These are phyloP conservation scores for Talaromyces adpressus DNA, from an alignment of 495 filamentous ascomycete species.

Conservation along the genomic window DNA sequence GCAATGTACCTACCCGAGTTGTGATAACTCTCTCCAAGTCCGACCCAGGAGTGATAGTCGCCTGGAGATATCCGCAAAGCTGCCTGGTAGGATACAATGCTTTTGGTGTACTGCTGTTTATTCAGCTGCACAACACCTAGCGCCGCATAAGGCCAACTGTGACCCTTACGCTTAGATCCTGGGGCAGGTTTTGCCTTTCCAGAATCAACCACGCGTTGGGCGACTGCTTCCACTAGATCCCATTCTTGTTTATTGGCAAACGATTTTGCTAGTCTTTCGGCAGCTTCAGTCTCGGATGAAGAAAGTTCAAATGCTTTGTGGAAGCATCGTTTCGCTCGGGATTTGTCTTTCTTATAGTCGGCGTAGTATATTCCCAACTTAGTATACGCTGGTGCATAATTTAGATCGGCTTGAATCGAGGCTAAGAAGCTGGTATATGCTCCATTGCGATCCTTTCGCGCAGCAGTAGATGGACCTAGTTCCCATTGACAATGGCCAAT, in stretches of 20 bases:
- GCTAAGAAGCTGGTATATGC: conserved; percentile 79
- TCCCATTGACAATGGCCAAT: conserved; percentile 89
- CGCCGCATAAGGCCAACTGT: conserved; percentile 96
- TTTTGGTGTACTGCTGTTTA: conserved; percentile 80
- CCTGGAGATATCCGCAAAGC: conserved; percentile 76
- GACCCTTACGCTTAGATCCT: conserved; percentile 80
- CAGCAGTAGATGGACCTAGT: conserved; percentile 57
- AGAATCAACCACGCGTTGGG: conserved; percentile 86
- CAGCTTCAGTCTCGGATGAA: conserved; percentile 75
- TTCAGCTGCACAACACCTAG: conserved; percentile 95
- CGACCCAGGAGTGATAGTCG: conserved; percentile 94
- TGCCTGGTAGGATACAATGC: conserved; percentile 83
- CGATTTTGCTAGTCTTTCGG: conserved; percentile 73
- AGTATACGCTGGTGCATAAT: conserved; percentile 87
- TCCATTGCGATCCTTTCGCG: conserved; percentile 68
- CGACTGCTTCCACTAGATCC: conserved; percentile 90
- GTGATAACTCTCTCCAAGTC: conserved; percentile 91
- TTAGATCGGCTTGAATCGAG: conserved; percentile 79
- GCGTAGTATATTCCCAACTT: conserved; percentile 92
- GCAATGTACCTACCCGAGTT: conserved; percentile 88
- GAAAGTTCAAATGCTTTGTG: conserved; percentile 97
- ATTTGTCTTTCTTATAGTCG: conserved; percentile 82
- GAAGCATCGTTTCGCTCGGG: conserved; percentile 80
- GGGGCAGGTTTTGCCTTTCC: conserved; percentile 83
- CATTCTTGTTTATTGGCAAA: conserved; percentile 90